Percentiles rank a stretch among this genome's conserved stretches.
Evolutionary conservation across 73 alveolate genomes (phyloP).

Genomic region (Symbiodinium pilosum): DNA sequence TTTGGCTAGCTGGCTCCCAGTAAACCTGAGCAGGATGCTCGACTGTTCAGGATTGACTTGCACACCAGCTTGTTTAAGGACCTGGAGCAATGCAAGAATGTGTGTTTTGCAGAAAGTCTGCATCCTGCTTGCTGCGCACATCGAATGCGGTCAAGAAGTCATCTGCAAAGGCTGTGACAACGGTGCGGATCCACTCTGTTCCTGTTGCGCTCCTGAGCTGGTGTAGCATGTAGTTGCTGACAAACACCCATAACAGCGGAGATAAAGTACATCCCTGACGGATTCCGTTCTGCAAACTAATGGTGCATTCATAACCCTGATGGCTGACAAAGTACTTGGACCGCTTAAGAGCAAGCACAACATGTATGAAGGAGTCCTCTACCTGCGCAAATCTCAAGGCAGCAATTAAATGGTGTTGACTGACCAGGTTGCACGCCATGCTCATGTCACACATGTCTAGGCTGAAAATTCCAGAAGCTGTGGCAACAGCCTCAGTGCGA

Average conservation of each 20-base stretch:
- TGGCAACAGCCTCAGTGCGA: too few species aligned
- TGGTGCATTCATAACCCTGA: background rate
- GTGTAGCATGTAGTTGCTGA: background rate
- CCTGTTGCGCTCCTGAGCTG: background rate
- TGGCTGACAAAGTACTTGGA: background rate
- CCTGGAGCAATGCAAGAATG: background rate
- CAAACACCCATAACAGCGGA: background rate
- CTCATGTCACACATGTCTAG: too few species aligned
- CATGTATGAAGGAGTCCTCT: background rate
- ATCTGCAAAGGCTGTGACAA: background rate
- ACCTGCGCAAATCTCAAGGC: background rate
- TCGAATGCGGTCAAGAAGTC: background rate
- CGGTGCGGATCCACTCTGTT: background rate
- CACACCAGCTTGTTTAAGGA: background rate
- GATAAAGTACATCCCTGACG: background rate
- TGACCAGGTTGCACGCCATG: background rate
- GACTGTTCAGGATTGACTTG: background rate
- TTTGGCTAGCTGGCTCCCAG: background rate
- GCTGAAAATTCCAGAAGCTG: too few species aligned
- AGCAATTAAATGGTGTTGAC: background rate
- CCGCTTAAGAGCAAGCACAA: background rate
- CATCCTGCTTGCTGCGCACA: background rate
- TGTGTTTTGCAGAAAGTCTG: too few species aligned
- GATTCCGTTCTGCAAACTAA: background rate
- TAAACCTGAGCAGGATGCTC: background rate